phyloP scores from a whole-genome alignment of 257 asterid species.

The Salvia rosmarinus region DNA sequence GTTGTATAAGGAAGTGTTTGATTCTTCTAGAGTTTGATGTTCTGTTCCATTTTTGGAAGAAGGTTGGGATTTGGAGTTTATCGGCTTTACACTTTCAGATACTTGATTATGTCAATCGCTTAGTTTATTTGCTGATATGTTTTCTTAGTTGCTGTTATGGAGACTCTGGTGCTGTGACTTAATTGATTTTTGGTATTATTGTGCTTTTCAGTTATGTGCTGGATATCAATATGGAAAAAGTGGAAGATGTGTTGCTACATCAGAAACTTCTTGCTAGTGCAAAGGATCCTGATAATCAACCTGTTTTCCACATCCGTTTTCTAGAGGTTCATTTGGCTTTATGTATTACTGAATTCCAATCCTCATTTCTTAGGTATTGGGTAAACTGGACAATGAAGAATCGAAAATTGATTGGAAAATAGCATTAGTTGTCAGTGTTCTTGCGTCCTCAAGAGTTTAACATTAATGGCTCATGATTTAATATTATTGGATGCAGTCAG shows the following conservation, averaged over 20 bases:
- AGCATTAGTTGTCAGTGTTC: conserved; percentile 12
- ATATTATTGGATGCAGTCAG: conserved; percentile 17
- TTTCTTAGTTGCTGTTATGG: conserved; percentile 3
- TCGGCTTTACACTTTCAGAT: neutral
- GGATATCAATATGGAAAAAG: conserved; percentile 84
- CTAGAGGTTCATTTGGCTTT: conserved; percentile 59
- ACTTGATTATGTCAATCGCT: neutral
- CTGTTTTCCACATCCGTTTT: conserved; percentile 74
- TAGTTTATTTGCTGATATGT: conserved; percentile 7
- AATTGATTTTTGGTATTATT: conserved; percentile 27
- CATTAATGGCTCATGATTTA: neutral
- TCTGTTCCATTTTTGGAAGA: conserved; percentile 10
- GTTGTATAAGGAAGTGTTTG: conserved; percentile 20
- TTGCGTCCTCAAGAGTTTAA: conserved; percentile 4
- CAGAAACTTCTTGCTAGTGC: conserved; percentile 78
- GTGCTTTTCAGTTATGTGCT: conserved; percentile 65
- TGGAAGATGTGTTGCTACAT: conserved; percentile 87
- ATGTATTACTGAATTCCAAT: conserved; percentile 6
- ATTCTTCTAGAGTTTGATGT: conserved; percentile 20
- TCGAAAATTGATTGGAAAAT: conserved; percentile 17
- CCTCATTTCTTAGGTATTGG: conserved; percentile 5
- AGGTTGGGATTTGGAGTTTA: conserved; percentile 16
- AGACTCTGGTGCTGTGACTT: conserved; percentile 23
- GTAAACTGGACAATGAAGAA: conserved; percentile 14
- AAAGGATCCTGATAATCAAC: conserved; percentile 72